Percentiles rank a stretch among this genome's conserved stretches.
phyloP scores from a whole-genome alignment of 1,284 basidiomycete genomes.

The Fomitopsis pinicola region DNA sequence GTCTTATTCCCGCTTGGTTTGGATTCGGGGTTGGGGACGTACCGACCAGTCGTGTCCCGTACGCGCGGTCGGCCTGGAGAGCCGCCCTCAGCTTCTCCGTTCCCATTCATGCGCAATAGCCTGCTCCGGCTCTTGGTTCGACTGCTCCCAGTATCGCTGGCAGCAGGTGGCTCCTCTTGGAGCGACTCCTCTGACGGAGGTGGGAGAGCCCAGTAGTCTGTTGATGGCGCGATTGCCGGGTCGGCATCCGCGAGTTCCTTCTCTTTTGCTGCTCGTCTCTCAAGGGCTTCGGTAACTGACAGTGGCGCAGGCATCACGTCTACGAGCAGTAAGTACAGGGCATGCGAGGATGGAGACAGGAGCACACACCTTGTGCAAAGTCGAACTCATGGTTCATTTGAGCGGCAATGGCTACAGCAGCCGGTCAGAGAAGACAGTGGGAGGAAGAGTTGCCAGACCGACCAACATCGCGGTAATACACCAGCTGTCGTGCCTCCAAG shows the following conservation, averaged over 20 bases:
- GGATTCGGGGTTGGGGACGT: constrained; percentile 9
- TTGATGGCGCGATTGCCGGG: constrained; percentile 43
- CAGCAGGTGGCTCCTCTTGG: constrained; percentile 2
- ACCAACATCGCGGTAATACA: constrained; percentile 74
- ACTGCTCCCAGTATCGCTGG: neutral
- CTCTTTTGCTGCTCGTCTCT: constrained; percentile 50
- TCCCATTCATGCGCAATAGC: constrained; percentile 16
- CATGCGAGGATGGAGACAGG: neutral
- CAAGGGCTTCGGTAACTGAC: constrained; percentile 52
- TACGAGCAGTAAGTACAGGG: constrained; percentile 22
- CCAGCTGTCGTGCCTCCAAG: constrained; percentile 42
- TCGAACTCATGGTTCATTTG: constrained; percentile 61
- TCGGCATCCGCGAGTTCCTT: constrained; percentile 55
- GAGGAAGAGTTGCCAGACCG: constrained; percentile 17
- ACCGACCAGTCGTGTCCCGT: constrained; percentile 19
- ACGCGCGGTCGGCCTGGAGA: constrained; percentile 6
- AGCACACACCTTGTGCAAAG: constrained; percentile 57
- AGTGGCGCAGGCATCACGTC: constrained; percentile 67
- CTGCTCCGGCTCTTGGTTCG: constrained; percentile 8
- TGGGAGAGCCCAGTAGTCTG: neutral
- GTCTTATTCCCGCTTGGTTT: constrained; percentile 10
- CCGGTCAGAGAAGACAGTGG: constrained; percentile 9
- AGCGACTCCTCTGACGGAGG: neutral
- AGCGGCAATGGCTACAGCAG: constrained; percentile 45
- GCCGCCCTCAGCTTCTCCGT: constrained; percentile 8